Conservation (phyloP, 1,284 basidiomycete genomes). For the Naganishia cerealis region DNA sequence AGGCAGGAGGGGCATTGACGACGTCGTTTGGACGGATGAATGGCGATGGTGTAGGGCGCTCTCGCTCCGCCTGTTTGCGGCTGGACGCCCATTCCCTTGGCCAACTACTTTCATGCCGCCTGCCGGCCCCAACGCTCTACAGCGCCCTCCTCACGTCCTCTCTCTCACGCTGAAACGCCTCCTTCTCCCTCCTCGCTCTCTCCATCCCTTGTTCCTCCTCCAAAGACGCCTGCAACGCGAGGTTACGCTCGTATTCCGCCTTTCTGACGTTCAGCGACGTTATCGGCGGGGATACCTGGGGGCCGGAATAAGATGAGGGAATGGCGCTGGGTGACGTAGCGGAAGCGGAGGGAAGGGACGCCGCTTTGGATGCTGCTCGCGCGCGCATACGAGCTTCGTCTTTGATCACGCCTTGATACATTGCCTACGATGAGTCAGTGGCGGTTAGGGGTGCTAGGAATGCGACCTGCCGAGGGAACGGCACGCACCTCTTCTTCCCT, state of each 20-base stretch:
- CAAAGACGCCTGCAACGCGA: slow-evolving; percentile 30
- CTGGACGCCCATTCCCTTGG: too few relatives aligned
- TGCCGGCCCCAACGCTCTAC: neutral
- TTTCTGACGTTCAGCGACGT: slow-evolving; percentile 10
- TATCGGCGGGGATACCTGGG: slow-evolving; percentile 6
- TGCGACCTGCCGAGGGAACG: slow-evolving; percentile 36
- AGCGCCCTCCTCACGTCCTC: slow-evolving; percentile 16
- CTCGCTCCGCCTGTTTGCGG: too few relatives aligned
- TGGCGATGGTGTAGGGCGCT: too few relatives aligned
- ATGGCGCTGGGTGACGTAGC: neutral
- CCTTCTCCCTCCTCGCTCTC: slow-evolving; percentile 7
- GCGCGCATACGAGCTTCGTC: slow-evolving; percentile 70
- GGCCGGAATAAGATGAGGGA: slow-evolving; percentile 4
- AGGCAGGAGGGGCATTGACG: too few relatives aligned
- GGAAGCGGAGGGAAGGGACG: too few relatives aligned
- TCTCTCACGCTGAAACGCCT: slow-evolving; percentile 16
- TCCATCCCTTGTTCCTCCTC: slow-evolving; percentile 30
- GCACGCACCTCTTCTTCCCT: slow-evolving; percentile 74
- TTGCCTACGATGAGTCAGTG: slow-evolving; percentile 61
- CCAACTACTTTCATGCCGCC: too few relatives aligned
- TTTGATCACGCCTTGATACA: slow-evolving; percentile 84
- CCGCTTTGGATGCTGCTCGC: slow-evolving; percentile 14
- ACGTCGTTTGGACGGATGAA: too few relatives aligned
- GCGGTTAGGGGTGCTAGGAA: slow-evolving; percentile 1
- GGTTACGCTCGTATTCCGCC: slow-evolving; percentile 31